Evolutionary conservation across 352 stramenopile genomes (phyloP).

Genomic region (Plasmopara halstedii): DNA sequence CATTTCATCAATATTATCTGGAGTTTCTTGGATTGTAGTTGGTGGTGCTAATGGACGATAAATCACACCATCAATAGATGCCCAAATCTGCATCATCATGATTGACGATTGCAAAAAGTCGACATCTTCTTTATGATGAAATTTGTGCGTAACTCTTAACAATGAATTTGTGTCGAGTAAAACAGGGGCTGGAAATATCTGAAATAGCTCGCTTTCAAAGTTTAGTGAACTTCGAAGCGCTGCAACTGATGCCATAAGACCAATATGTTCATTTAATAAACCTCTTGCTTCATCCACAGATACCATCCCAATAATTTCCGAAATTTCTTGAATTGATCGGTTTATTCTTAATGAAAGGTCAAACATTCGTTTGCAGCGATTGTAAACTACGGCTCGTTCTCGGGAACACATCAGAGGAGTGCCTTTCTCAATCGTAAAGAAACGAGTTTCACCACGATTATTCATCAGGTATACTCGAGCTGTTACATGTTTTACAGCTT

Average conservation of each 20-base stretch:
- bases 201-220: conserved; percentile 82
- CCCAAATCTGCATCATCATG: conserved; percentile 85
- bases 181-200: conserved; percentile 74
- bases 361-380: conserved; percentile 82
- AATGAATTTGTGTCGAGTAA: conserved; percentile 74
- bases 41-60: conserved; percentile 69
- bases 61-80: conserved; percentile 71
- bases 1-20: conserved; percentile 7
- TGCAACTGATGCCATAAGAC: conserved; percentile 74
- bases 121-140: conserved; percentile 23
- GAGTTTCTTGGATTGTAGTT: conserved; percentile 33
- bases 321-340: conserved; percentile 82
- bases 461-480: conserved; percentile 83
- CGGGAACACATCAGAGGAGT: conserved; percentile 70
- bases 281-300: conserved; percentile 68
- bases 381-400: conserved; percentile 72
- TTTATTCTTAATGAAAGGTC: conserved; percentile 84
- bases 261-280: conserved; percentile 79
- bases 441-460: conserved; percentile 57
- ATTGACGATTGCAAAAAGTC: conserved; percentile 53
- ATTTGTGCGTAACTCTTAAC: conserved; percentile 50
- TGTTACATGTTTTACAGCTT: conserved; percentile 48
- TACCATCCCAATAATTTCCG: conserved; percentile 72
- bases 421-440: conserved; percentile 43
- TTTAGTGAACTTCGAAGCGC: conserved; percentile 66